Conservation (phyloP, 2,329 filamentous ascomycete species). For the Cladorrhinum sp. region DNA sequence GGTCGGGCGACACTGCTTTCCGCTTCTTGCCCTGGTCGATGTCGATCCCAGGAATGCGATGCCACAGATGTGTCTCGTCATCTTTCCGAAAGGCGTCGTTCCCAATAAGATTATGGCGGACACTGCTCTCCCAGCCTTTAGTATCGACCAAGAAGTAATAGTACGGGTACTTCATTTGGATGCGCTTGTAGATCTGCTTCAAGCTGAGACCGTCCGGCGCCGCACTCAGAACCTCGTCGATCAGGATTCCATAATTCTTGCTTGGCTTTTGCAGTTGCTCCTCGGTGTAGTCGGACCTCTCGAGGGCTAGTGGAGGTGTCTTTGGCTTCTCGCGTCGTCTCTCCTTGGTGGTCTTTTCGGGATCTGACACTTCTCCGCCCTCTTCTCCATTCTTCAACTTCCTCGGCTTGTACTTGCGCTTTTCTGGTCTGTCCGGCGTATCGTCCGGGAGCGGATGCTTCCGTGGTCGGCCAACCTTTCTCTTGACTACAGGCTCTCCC, state of each 20-base stretch:
- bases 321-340: constrained; percentile 63
- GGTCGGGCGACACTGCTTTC: constrained; percentile 52
- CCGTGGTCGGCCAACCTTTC: constrained; percentile 62
- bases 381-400: constrained; percentile 46
- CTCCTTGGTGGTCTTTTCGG: constrained; percentile 53
- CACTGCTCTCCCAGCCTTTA: constrained; percentile 64
- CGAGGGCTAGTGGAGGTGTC: constrained; percentile 57
- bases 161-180: constrained; percentile 56
- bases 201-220: constrained; percentile 55
- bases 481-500: constrained; percentile 54
- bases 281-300: constrained; percentile 53
- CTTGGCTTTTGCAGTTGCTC: constrained; percentile 59
- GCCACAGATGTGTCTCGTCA: constrained; percentile 55
- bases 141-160: constrained; percentile 59
- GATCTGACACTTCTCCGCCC: constrained; percentile 47
- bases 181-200: constrained; percentile 63
- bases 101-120: constrained; percentile 61
- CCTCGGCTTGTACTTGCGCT: constrained; percentile 64
- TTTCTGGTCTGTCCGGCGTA: constrained; percentile 53
- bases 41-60: constrained; percentile 55
- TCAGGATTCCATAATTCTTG: constrained; percentile 60
- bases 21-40: constrained; percentile 61
- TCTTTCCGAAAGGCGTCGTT: constrained; percentile 60
- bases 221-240: constrained; percentile 57
- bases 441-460: constrained; percentile 61